These are phyloP conservation scores for Tuber borchii DNA, from an alignment of 495 filamentous ascomycete genomes.

Conservation along the genomic window DNA sequence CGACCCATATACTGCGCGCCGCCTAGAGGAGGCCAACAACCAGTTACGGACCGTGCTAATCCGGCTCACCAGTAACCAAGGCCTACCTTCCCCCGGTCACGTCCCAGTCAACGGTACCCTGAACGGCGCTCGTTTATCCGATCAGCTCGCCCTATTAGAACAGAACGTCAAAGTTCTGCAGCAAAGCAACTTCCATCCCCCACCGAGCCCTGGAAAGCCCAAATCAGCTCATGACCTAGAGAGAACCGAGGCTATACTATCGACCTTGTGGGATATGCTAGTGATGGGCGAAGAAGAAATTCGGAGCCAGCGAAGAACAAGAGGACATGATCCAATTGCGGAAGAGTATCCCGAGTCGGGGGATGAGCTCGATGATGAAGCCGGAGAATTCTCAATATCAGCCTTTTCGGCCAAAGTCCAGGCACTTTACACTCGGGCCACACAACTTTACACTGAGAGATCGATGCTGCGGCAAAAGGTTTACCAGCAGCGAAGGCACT, in stretches of 20 bases:
- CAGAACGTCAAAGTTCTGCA: conserved; percentile 44
- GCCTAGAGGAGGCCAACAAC: conserved; percentile 65
- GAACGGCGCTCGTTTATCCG: conserved; percentile 43
- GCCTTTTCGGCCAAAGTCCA: conserved; percentile 71
- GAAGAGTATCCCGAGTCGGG: conserved; percentile 48
- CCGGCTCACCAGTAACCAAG: conserved; percentile 45
- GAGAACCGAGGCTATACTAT: conserved; percentile 56
- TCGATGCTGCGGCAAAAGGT: conserved; percentile 24
- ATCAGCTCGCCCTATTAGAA: conserved; percentile 53
- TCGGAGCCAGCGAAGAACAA: conserved; percentile 50
- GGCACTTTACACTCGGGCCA: conserved; percentile 54
- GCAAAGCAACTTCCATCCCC: conserved; percentile 36
- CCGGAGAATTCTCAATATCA: conserved; percentile 54
- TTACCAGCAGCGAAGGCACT: conserved; percentile 23
- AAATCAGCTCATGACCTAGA: conserved; percentile 46
- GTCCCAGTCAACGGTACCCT: conserved; percentile 45
- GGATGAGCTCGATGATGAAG: conserved; percentile 45
- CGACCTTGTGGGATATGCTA: conserved; percentile 67
- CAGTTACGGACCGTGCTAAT: conserved; percentile 52
- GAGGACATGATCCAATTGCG: conserved; percentile 47
- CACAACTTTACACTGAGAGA: conserved; percentile 21
- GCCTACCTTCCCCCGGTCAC: conserved; percentile 49
- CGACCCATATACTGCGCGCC: conserved; percentile 59
- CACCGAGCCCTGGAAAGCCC: conserved; percentile 16
- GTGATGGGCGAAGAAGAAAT: conserved; percentile 57